Percentiles rank a stretch among this genome's conserved stretches.
phyloP scores from a whole-genome alignment of 495 filamentous ascomycete species.

The Saxispiralis lemnorum region DNA sequence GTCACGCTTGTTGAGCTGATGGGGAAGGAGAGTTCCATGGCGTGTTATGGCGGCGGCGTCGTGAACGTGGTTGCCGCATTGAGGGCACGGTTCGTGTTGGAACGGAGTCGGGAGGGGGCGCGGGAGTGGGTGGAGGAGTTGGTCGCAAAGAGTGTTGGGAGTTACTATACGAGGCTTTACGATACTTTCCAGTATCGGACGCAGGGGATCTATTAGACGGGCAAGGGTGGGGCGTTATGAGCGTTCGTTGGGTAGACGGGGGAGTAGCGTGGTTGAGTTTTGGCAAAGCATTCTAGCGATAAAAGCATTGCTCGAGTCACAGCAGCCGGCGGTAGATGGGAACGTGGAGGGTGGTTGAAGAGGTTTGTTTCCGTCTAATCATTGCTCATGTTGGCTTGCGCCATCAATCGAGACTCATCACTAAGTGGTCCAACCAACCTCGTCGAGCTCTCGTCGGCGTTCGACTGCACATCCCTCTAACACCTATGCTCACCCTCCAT shows the following conservation, averaged over 20 bases:
- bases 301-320: too few species aligned
- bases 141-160: constrained; percentile 51
- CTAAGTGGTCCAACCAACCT: too few species aligned
- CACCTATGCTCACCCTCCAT: too few species aligned
- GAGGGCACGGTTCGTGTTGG: constrained; percentile 50
- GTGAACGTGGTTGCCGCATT: constrained; percentile 42
- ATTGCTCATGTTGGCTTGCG: too few species aligned
- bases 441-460: too few species aligned
- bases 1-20: constrained; percentile 59
- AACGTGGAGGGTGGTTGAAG: too few species aligned
- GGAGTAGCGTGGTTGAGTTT: too few species aligned
- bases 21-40: constrained; percentile 59
- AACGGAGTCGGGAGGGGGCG: constrained; percentile 55
- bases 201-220: constrained; percentile 51
- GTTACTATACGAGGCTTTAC: constrained; percentile 60
- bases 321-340: too few species aligned
- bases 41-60: constrained; percentile 51
- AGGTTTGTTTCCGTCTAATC: too few species aligned
- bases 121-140: constrained; percentile 57
- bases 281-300: too few species aligned
- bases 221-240: background rate
- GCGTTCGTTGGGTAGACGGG: background rate
- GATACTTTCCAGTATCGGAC: constrained; percentile 68
- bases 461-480: too few species aligned
- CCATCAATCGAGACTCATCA: too few species aligned